A percentile compares a stretch with the other conserved stretches of the same genome.
These are phyloP conservation scores for Ilex aquifolium DNA, from an alignment of 257 asterid species.

Conservation along the genomic window DNA sequence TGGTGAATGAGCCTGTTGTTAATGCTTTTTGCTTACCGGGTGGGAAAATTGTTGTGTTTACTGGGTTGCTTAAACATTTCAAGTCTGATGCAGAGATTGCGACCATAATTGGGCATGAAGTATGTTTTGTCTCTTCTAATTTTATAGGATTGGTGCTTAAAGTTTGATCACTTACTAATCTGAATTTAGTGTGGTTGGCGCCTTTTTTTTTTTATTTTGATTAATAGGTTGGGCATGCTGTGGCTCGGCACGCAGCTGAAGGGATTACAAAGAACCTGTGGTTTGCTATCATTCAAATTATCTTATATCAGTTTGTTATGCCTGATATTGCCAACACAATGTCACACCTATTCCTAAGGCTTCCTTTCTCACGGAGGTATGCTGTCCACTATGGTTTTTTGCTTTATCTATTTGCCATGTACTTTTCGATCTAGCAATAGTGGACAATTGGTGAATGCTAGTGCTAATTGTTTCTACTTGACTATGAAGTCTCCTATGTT, in stretches of 20 bases:
- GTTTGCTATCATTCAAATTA: slow-evolving; percentile 67
- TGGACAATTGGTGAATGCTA: too few species aligned
- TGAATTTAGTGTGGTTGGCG: background rate
- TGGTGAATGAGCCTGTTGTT: slow-evolving; percentile 63
- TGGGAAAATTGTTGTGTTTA: slow-evolving; percentile 93
- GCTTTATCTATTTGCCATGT: too few species aligned
- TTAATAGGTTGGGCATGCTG: slow-evolving; percentile 85
- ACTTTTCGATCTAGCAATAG: too few species aligned
- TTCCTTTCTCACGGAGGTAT: slow-evolving; percentile 90
- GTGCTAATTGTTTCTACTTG: too few species aligned
- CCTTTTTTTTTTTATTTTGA: slow-evolving; percentile 9
- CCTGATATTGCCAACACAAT: slow-evolving; percentile 82
- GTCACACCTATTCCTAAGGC: slow-evolving; percentile 74
- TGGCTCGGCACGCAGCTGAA: slow-evolving; percentile 87
- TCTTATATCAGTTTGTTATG: slow-evolving; percentile 73
- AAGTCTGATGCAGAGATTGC: slow-evolving; percentile 82
- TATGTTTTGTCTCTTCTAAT: background rate
- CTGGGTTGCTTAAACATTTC: slow-evolving; percentile 80
- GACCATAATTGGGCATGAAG: slow-evolving; percentile 88
- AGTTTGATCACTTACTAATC: background rate
- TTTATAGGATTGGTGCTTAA: too few species aligned
- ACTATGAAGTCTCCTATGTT: too few species aligned
- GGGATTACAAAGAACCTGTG: slow-evolving; percentile 78
- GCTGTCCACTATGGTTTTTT: background rate
- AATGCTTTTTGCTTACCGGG: slow-evolving; percentile 91